These are phyloP conservation scores for Pavlovales sp. DNA, from an alignment of 208 protist genomes.

Conservation along the genomic window DNA sequence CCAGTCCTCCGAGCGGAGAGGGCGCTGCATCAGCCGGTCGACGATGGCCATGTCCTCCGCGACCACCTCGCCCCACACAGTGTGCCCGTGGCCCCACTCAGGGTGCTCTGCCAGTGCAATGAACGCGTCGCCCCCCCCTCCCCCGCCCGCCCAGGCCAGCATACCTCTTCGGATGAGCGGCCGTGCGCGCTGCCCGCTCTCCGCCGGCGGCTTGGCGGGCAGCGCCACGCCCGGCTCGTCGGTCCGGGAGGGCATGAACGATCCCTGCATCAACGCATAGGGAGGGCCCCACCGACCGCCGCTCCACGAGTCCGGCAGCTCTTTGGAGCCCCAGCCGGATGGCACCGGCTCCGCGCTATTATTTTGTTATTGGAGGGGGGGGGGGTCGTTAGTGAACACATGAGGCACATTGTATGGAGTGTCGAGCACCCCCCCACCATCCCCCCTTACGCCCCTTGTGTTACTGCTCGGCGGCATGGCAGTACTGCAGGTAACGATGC, in stretches of 20 bases:
- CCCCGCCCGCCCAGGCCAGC: constrained; percentile 18
- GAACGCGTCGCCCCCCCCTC: constrained; percentile 6
- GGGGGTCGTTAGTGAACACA: no score
- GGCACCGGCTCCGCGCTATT: constrained; percentile 27
- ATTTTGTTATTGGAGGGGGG: no score
- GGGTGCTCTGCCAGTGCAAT: constrained; percentile 29
- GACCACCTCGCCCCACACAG: constrained; percentile 16
- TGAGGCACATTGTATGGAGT: no score
- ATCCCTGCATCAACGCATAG: constrained; percentile 26
- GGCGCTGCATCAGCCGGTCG: not conserved
- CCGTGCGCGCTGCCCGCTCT: not conserved
- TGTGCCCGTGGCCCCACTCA: constrained; percentile 29
- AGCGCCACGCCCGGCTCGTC: not conserved
- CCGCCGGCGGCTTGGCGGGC: not conserved
- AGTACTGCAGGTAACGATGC: no score
- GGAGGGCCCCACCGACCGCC: constrained; percentile 34
- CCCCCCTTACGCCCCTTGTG: no score
- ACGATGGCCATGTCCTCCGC: not conserved
- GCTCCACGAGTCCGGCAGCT: not conserved
- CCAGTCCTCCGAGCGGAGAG: not conserved
- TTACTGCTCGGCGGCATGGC: no score
- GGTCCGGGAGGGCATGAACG: not conserved
- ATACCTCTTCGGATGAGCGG: constrained; percentile 8
- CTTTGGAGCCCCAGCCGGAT: not conserved
- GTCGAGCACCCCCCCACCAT: no score